A percentile compares a stretch with the other conserved stretches of the same genome.
Conservation (phyloP, 176 grass and related monocot species). For the Metroxylon sagu region DNA sequence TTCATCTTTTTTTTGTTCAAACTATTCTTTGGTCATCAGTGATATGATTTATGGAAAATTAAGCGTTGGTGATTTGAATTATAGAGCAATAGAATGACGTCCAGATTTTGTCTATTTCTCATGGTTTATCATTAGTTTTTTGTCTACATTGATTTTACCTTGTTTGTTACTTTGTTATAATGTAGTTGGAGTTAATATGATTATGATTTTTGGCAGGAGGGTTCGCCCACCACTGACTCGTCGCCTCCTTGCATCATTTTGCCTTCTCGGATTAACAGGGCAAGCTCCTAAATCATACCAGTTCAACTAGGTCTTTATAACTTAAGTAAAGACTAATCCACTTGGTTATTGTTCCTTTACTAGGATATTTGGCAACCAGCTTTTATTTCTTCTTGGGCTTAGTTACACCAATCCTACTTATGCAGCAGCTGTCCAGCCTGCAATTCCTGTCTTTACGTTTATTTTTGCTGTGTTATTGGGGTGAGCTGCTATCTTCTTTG, state of each 20-base stretch:
- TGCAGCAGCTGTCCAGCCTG: constrained; percentile 80
- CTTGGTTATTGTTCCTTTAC: neutral
- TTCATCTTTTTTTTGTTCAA: too few species aligned
- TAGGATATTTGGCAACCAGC: constrained; percentile 92
- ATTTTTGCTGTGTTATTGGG: constrained; percentile 54
- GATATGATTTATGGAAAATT: too few species aligned
- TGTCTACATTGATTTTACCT: too few species aligned
- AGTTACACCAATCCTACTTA: constrained; percentile 83
- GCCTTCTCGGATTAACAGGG: constrained; percentile 83
- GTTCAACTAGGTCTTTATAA: too few species aligned
- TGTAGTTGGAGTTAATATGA: neutral
- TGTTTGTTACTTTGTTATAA: too few species aligned
- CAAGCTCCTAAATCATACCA: neutral
- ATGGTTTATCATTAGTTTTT: too few species aligned
- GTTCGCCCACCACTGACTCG: constrained; percentile 35
- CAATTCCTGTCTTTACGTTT: constrained; percentile 88
- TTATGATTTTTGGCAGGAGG: constrained; percentile 20
- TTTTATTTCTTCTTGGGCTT: constrained; percentile 82
- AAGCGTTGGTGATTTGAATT: too few species aligned
- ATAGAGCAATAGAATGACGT: too few species aligned
- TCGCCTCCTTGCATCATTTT: constrained; percentile 57
- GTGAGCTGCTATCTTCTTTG: constrained; percentile 9
- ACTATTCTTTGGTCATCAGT: too few species aligned
- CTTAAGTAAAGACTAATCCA: too few species aligned
- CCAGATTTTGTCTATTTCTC: too few species aligned